Evolutionary conservation across 495 filamentous ascomycete genomes (phyloP).

Genomic region (Penicillium macrosclerotiorum): DNA sequence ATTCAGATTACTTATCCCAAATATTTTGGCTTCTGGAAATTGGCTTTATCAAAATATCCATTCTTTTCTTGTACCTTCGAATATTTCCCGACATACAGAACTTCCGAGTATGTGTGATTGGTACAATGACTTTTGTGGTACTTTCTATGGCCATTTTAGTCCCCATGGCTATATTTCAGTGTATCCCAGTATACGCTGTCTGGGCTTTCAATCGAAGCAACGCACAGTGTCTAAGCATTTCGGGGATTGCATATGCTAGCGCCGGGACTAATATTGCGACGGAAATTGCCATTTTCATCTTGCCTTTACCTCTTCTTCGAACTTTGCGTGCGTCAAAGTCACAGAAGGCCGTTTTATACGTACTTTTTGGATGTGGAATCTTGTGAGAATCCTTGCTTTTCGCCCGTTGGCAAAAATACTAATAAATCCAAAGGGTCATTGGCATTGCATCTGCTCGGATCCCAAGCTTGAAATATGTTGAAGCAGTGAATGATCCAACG

Average conservation of each 20-base stretch:
- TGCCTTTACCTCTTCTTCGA: conserved; percentile 10
- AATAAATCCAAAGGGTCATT: conserved; percentile 4
- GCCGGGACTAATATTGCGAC: conserved; percentile 13
- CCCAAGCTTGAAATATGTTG: conserved; percentile 8
- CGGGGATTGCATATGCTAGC: conserved; percentile 12
- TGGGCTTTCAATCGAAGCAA: conserved; percentile 6
- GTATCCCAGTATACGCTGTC: conserved; percentile 8
- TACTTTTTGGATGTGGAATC: conserved; percentile 10
- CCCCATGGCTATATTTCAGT: conserved; percentile 15
- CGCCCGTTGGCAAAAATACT: neutral
- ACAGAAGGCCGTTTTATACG: conserved; percentile 6
- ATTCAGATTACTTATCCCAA: conserved; percentile 6
- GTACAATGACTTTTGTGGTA: conserved; percentile 4
- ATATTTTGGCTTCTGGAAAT: conserved; percentile 11
- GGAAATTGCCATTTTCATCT: conserved; percentile 9
- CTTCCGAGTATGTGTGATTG: conserved; percentile 1
- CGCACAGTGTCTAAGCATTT: conserved; percentile 10
- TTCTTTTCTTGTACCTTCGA: conserved; percentile 19
- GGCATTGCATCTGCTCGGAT: conserved; percentile 13
- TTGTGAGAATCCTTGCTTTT: conserved; percentile 2
- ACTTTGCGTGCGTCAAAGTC: conserved; percentile 3
- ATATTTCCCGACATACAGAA: conserved; percentile 10
- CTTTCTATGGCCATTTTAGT: conserved; percentile 4
- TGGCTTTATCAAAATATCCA: conserved; percentile 19
- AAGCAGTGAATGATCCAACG: conserved; percentile 7